These are phyloP conservation scores for Septoria petroselini DNA, from an alignment of 2,329 filamentous ascomycete genomes.

Conservation along the genomic window DNA sequence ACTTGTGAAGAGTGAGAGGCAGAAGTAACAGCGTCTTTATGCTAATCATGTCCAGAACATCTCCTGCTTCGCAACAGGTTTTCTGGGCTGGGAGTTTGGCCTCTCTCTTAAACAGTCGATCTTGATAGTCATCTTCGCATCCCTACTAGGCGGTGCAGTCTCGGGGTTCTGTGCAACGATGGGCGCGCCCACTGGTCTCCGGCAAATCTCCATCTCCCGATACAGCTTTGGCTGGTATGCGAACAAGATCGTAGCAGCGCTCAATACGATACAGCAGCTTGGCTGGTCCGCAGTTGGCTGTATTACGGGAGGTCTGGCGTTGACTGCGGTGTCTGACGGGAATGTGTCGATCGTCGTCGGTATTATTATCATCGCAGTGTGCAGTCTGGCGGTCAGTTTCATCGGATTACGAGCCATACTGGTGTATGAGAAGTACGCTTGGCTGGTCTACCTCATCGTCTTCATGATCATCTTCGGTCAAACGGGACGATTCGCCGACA, in stretches of 20 bases:
- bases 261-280: conserved; percentile 49
- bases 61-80: conserved; percentile 40
- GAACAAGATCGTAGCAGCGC: conserved; percentile 47
- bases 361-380: conserved; percentile 44
- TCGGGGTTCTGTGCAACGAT: conserved; percentile 38
- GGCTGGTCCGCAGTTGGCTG: conserved; percentile 45
- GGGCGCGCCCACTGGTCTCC: conserved; percentile 39
- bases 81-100: conserved; percentile 51
- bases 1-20: too few relatives aligned
- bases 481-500: conserved; percentile 45
- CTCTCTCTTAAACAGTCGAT: conserved; percentile 45
- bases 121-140: conserved; percentile 34
- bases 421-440: conserved; percentile 50
- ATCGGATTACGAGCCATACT: conserved; percentile 46
- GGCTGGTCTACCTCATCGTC: conserved; percentile 49
- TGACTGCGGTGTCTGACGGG: conserved; percentile 44
- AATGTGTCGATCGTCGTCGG: conserved; percentile 45
- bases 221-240: conserved; percentile 54
- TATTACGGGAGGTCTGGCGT: conserved; percentile 44
- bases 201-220: conserved; percentile 46
- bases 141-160: conserved; percentile 35
- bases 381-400: conserved; percentile 41
- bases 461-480: conserved; percentile 50
- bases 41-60: too few relatives aligned
- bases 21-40: too few relatives aligned